phyloP scores from a whole-genome alignment of 1,284 basidiomycete genomes.

The Melampsora americana region DNA sequence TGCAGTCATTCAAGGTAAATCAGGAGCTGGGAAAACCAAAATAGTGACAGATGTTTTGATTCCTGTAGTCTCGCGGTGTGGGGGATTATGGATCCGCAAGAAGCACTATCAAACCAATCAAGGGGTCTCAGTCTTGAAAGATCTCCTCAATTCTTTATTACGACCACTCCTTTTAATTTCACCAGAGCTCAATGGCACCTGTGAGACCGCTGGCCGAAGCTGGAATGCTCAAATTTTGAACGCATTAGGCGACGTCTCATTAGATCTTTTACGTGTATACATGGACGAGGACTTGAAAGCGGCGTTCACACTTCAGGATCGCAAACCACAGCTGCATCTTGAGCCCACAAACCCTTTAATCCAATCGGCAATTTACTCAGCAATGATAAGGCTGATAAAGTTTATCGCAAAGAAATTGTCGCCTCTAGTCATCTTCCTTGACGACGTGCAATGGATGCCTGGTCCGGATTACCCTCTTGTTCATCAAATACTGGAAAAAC shows the following conservation, averaged over 20 bases:
- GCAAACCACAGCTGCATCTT: not conserved
- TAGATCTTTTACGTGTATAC: not conserved
- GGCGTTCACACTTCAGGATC: not conserved
- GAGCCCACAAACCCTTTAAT: not conserved
- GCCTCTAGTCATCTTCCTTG: not conserved
- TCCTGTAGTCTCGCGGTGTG: not conserved
- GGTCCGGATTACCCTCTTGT: not conserved
- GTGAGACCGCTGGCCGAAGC: not conserved
- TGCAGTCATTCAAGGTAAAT: not conserved
- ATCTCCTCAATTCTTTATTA: not conserved
- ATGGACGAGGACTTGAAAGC: not conserved
- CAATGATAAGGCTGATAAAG: not conserved
- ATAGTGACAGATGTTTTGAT: not conserved
- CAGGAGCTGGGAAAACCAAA: conserved; percentile 3
- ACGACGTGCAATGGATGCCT: conserved; percentile 1
- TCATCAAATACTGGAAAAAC: not conserved
- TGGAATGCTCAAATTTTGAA: conserved; percentile 1
- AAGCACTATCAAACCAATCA: not conserved
- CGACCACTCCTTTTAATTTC: not conserved
- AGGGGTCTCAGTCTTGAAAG: not conserved
- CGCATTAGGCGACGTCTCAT: not conserved
- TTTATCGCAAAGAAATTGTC: not conserved
- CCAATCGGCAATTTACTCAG: not conserved
- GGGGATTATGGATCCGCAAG: not conserved
- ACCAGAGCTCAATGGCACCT: no score